phyloP scores from a whole-genome alignment of 2,329 filamentous ascomycete genomes.

The Curvularia hawaiiensis region DNA sequence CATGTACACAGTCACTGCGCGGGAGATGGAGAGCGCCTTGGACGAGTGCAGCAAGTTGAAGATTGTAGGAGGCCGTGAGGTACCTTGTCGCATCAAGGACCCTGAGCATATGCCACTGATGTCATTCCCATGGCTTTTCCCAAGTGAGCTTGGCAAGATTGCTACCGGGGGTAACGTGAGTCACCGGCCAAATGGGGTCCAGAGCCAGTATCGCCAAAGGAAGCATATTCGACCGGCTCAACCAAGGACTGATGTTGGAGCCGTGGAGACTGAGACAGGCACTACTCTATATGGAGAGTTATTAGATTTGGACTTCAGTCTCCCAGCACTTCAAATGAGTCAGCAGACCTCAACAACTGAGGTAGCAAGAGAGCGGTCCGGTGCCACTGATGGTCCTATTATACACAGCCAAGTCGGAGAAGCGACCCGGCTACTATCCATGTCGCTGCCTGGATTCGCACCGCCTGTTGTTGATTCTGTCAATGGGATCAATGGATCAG shows the following conservation, averaged over 20 bases:
- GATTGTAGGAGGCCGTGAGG: constrained; percentile 46
- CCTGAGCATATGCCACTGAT: constrained; percentile 76
- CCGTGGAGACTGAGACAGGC: constrained; percentile 42
- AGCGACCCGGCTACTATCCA: not conserved
- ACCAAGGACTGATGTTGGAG: not conserved
- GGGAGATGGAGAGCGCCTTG: constrained; percentile 68
- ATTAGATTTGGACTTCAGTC: constrained; percentile 37
- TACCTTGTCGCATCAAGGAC: constrained; percentile 47
- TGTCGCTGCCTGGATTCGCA: not conserved
- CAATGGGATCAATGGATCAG: not conserved
- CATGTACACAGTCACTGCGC: constrained; percentile 83
- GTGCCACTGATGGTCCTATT: not conserved
- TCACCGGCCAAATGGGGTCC: not conserved
- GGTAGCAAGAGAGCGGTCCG: not conserved
- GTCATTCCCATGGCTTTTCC: constrained; percentile 93
- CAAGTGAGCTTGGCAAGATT: constrained; percentile 71
- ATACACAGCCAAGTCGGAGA: not conserved
- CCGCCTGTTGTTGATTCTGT: not conserved
- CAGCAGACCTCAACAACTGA: not conserved
- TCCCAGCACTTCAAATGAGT: not conserved
- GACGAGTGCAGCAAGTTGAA: constrained; percentile 53
- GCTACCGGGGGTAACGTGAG: constrained; percentile 52
- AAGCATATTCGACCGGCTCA: constrained; percentile 7
- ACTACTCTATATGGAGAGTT: constrained; percentile 44
- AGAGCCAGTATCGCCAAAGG: constrained; percentile 8